A percentile compares a stretch with the other conserved stretches of the same genome.
phyloP scores from a whole-genome alignment of 2,329 filamentous ascomycete species.

The Penicillium janthinellum region DNA sequence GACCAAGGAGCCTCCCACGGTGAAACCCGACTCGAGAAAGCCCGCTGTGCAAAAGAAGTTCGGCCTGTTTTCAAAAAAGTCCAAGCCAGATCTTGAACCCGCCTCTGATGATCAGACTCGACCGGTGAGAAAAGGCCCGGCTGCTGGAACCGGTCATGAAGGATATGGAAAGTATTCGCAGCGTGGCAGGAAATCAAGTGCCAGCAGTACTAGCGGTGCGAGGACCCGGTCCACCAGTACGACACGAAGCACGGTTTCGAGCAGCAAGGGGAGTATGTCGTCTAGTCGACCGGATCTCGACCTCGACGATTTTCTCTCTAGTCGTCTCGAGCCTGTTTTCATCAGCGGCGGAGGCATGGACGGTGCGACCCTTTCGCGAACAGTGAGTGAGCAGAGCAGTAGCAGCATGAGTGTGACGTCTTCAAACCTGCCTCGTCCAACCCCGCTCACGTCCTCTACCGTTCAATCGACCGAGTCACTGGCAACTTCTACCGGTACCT shows the following conservation, averaged over 20 bases:
- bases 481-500: slow-evolving; percentile 28
- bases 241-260: slow-evolving; percentile 38
- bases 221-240: slow-evolving; percentile 47
- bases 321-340: slow-evolving; percentile 52
- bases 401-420: slow-evolving; percentile 37
- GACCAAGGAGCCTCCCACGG: slow-evolving; percentile 29
- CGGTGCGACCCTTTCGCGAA: slow-evolving; percentile 36
- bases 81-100: slow-evolving; percentile 63
- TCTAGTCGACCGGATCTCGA: slow-evolving; percentile 44
- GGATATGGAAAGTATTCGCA: slow-evolving; percentile 53
- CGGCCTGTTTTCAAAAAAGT: slow-evolving; percentile 73
- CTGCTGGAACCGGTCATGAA: slow-evolving; percentile 92
- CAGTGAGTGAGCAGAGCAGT: slow-evolving; percentile 45
- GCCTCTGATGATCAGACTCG: slow-evolving; percentile 57
- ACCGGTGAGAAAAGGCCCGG: slow-evolving; percentile 70
- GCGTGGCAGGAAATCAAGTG: slow-evolving; percentile 48
- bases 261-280: slow-evolving; percentile 45
- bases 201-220: slow-evolving; percentile 42
- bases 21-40: slow-evolving; percentile 35
- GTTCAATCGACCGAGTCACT: slow-evolving; percentile 40
- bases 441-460: slow-evolving; percentile 28
- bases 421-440: slow-evolving; percentile 24
- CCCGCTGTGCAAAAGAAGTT: slow-evolving; percentile 62
- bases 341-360: slow-evolving; percentile 50
- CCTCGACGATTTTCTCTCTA: slow-evolving; percentile 52